Evolutionary conservation across 2,329 filamentous ascomycete species (phyloP), one percentile per base, ranked within the genome.

Genomic region (Teratosphaeria epicoccoides): DNA sequence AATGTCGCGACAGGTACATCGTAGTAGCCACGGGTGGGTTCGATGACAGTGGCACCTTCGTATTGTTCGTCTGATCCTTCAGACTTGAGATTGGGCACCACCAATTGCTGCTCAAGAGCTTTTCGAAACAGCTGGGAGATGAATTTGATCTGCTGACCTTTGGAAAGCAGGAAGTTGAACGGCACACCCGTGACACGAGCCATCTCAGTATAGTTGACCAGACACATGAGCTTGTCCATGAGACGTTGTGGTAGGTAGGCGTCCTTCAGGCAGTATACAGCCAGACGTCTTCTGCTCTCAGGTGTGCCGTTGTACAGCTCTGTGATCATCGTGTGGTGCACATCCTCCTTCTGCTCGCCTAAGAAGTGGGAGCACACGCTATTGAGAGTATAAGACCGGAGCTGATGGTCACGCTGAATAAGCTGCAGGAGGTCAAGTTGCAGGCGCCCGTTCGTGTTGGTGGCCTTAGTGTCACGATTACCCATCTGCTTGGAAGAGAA

Each of bases 121-220:
- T 97, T 97, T 52, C 93, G 84, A 77, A 95, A 98, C 14, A 98
- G 76, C 66, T 98, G 93, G 67, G 90, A 97, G 72, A 98, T 81
- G 71, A 98, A 98, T 65, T 95, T 95, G 67, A 98, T 84, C 70
- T 98, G 94, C 68, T 98, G 93, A 44, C 93, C 93, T 65, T 90
- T 83, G 23, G 93, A 83, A 1, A 98, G 78, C 44, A 98, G 78
- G 65, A 85, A 95, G 66, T 95, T 97, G 76, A 98, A 98, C 0
- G 93, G 93, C 4, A 98, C 91, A 61, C 93, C 93, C 24, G 94
- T 98, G 71, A 98, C 93, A 81, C 93, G 93, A 52, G 93, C 91
- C 93, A 98, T 98, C 72, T 98, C 93, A 0, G 93, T 97, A 65
- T 97, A 97, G 68, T 98, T 98, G 71, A 95, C 87, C n/a, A 98